Base-by-base conservation (phyloP, 2,329 filamentous ascomycete genomes). In the Neonectria magnoliae region DNA sequence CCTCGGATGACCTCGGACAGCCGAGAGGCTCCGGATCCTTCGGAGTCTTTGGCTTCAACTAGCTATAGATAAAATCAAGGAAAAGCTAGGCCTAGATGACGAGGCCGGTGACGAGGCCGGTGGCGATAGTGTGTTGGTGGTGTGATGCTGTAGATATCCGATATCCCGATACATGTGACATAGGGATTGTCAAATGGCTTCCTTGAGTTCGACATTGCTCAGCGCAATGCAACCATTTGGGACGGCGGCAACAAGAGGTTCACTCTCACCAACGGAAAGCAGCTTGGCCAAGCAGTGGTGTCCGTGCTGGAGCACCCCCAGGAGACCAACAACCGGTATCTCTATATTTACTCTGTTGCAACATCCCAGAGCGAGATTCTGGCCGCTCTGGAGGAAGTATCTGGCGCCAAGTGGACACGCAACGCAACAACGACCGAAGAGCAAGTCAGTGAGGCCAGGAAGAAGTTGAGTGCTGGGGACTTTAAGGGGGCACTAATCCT, bases 321-420 rank as follows among this genome's bases (percentile, higher is more conserved):
- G 1, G 76, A 81, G 54, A 87, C 85, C 0, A 82, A 78, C 64
- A 89, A 90, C 71, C 79, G 83, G 52, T 82, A 83, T 64, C 75
- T 90, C 27, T 85, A 82, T 64, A 72, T 89, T 11, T 81, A 83
- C 11, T 84, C 81, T 3, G 83, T 85, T 56, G 78, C 79, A 14
- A 80, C 82, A 0, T 83, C 81, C 0, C 85, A 88, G 74, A 83
- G 82, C 3, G 64, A 70, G 44, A 63, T 70, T 8, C 22, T 68
- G 5, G 44, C 60, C 18, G 55, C 65, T 13, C 56, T 73, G 10
- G 68, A 71, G 44, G 48, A 63, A 45, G 60, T 20, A 31, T 68
- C 60, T 50, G 66, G 48, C 6, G 22, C 4, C 16, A 47, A 66
- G 20, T 69, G 63, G 65, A 53, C 36, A 22, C 33, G 68, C 25